Evolutionary conservation across 345 rosid species (phyloP), one percentile per base, ranked within the genome.

Genomic region (Reutealis trisperma): DNA sequence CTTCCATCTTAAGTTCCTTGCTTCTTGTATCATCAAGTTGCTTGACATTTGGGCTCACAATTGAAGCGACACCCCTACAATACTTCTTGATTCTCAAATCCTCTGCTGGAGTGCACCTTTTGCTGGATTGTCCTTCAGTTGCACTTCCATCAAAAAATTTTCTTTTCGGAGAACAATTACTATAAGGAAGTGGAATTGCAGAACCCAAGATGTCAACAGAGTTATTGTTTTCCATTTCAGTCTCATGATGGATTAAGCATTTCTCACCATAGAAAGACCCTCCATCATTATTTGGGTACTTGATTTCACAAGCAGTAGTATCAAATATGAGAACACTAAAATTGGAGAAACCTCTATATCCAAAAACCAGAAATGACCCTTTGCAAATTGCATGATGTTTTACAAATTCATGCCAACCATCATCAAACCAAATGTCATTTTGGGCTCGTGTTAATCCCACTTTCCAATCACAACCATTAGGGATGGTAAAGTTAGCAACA

Each of bases 361-460:
- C 59, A 80, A 88, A 88, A 65, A 85, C 80, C 47, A 86, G 67
- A 45, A 83, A 77, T 74, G 77, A 65, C 2, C 88, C 88, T 6
- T 21, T 30, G 51, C 75, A 3, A 4, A 88, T 82, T 24, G 86
- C 82, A 70, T 86, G 60, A 57, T 82, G 78, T 24, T 85, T 71
- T 2, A 67, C 73, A 77, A 88, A 86, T 3, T 86, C 76, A 51
- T 82, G 77, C 87, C 87, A 88, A 25, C 85, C 88, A 60, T 74
- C 75, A 42, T 88, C 82, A 66, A 88, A 83, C 86, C 86, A 88
- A 63, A 85, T 67, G 14, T 70, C 65, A 73, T 66, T 66, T n/a
- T 62, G 77, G 1, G 41, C 55, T 62, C 65, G 85, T 52, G 73
- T 73, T 37, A 88, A 64, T n/a, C 86, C 84, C 8, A 86, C 79